phyloP scores from a whole-genome alignment of 2,329 filamentous ascomycete genomes.

The Trichoderma polysporum region DNA sequence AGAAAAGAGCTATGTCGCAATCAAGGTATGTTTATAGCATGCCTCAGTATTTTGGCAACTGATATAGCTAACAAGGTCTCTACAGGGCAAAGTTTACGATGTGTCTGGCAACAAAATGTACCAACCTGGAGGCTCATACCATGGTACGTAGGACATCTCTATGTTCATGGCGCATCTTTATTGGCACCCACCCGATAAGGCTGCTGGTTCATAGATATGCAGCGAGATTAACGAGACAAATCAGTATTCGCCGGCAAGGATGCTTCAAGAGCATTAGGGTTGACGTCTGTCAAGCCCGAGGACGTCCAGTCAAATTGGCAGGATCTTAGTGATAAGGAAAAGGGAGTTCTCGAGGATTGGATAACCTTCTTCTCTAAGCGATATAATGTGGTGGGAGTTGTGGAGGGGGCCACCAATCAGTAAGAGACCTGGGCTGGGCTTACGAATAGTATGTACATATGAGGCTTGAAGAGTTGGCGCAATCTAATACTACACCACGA shows the following conservation, averaged over 20 bases:
- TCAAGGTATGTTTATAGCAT: conserved; percentile 52
- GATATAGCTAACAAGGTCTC: conserved; percentile 9
- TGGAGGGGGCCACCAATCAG: conserved; percentile 60
- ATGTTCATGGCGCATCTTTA: background rate
- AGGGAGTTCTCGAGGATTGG: conserved; percentile 86
- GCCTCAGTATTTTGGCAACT: background rate
- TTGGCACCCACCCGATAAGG: background rate
- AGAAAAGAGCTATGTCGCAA: conserved; percentile 65
- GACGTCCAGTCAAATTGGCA: conserved; percentile 83
- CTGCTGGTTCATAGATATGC: background rate
- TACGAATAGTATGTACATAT: background rate
- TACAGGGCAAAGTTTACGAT: conserved; percentile 87
- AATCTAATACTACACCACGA: background rate
- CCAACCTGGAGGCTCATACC: conserved; percentile 76
- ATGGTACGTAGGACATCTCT: conserved; percentile 60
- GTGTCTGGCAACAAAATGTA: conserved; percentile 89
- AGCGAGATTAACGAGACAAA: background rate
- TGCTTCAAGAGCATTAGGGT: conserved; percentile 84
- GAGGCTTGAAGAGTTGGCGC: background rate
- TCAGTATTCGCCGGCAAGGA: conserved; percentile 95
- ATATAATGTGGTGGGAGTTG: conserved; percentile 82
- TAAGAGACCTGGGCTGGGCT: conserved; percentile 31
- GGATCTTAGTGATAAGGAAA: conserved; percentile 80
- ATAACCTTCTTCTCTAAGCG: conserved; percentile 94
- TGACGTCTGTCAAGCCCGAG: conserved; percentile 80